phyloP scores from a whole-genome alignment of 2,329 filamentous ascomycete genomes.

The Colletotrichum sublineola region DNA sequence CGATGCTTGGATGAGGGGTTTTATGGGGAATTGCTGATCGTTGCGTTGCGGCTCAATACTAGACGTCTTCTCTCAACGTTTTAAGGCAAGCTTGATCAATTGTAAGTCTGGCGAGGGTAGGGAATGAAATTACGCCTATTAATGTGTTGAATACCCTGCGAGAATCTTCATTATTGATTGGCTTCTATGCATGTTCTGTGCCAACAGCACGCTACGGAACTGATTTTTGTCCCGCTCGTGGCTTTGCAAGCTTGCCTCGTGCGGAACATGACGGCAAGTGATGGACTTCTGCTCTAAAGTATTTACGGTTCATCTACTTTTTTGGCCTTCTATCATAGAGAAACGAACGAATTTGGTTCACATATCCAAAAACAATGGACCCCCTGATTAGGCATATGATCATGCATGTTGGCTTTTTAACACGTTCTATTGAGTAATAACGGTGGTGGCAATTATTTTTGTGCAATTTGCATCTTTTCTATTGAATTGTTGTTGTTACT shows the following conservation, averaged over 20 bases:
- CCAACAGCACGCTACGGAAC: not conserved
- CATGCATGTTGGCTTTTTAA: not conserved
- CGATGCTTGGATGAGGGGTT: constrained; percentile 1
- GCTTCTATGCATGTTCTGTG: not conserved
- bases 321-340: not conserved
- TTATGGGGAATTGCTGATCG: constrained; percentile 10
- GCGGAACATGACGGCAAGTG: too few species aligned
- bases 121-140: too few species aligned
- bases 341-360: too few species aligned
- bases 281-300: not conserved
- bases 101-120: not conserved
- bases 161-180: too few species aligned
- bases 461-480: not conserved
- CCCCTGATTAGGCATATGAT: not conserved
- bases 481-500: not conserved
- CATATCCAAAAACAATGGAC: not conserved
- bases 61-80: not conserved
- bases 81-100: not conserved
- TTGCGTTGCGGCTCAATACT: not conserved
- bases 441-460: not conserved
- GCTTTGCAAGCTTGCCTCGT: not conserved
- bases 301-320: too few species aligned
- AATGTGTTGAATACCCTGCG: not conserved
- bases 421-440: too few species aligned
- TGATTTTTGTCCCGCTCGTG: not conserved